Conservation (phyloP, 192 early-diverging fungal genomes). For the Chytriomyces sp. region DNA sequence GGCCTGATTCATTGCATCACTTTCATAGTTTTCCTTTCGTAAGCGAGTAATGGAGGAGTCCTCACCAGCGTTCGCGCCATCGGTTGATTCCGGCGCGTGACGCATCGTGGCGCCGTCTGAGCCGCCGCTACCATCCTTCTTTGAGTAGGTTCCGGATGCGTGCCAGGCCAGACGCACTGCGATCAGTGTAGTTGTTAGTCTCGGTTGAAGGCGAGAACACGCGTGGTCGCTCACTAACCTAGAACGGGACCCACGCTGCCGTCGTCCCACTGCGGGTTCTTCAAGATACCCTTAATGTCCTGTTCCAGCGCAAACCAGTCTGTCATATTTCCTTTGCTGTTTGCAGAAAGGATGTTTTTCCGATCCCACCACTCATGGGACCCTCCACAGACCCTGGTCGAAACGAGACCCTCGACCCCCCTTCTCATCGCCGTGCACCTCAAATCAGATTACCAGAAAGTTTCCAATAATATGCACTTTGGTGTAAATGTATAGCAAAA, state of each 20-base stretch:
- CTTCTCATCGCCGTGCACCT: too few relatives aligned
- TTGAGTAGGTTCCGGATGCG: constrained; percentile 71
- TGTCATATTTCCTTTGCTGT: background rate
- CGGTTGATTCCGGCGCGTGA: constrained; percentile 57
- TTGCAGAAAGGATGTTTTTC: constrained; percentile 5
- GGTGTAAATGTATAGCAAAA: too few relatives aligned
- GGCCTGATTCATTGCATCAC: constrained; percentile 8
- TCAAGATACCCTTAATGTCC: constrained; percentile 48
- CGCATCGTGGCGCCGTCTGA: constrained; percentile 75
- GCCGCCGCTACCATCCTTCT: constrained; percentile 59
- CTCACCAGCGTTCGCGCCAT: constrained; percentile 71
- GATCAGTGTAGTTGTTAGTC: background rate
- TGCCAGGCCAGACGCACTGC: constrained; percentile 61
- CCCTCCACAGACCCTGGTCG: too few relatives aligned
- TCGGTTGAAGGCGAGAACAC: too few relatives aligned
- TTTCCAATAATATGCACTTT: too few relatives aligned
- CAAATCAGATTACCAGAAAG: too few relatives aligned
- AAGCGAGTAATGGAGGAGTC: constrained; percentile 38
- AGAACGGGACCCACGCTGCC: constrained; percentile 71
- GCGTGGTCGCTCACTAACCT: constrained; percentile 3
- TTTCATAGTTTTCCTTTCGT: background rate
- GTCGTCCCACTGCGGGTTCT: constrained; percentile 57
- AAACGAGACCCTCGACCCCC: too few relatives aligned
- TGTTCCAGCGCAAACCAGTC: constrained; percentile 31
- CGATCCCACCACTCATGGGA: too few relatives aligned